phyloP scores from a whole-genome alignment of 192 early-diverging fungal species.

The Coemansia sp. region DNA sequence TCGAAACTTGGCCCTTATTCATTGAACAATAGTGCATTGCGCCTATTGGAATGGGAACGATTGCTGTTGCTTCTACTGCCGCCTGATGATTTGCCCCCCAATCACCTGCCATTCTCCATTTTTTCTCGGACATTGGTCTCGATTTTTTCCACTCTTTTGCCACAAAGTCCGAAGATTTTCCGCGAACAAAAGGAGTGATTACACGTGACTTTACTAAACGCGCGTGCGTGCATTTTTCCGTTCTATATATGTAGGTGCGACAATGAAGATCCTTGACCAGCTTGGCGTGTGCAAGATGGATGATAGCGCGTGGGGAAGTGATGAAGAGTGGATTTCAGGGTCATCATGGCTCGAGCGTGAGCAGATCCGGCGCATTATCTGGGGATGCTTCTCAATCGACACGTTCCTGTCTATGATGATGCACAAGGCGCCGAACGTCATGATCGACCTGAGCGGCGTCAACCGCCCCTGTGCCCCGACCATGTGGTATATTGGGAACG shows the following conservation, averaged over 20 bases:
- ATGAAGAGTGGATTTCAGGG: slow-evolving; percentile 36
- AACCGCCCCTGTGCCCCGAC: slow-evolving; percentile 45
- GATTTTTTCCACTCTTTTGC: neutral
- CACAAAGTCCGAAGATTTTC: neutral
- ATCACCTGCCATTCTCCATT: neutral
- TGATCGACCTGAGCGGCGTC: slow-evolving; percentile 45
- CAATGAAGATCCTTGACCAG: slow-evolving; percentile 40
- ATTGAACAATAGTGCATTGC: neutral
- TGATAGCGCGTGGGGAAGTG: slow-evolving; percentile 30
- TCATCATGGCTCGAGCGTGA: slow-evolving; percentile 49
- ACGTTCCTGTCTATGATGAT: slow-evolving; percentile 45
- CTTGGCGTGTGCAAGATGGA: slow-evolving; percentile 45
- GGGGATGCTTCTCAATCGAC: slow-evolving; percentile 43
- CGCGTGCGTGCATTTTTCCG: neutral
- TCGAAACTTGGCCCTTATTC: neutral
- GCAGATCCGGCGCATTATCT: slow-evolving; percentile 37
- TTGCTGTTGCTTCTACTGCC: no score
- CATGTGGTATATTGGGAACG: slow-evolving; percentile 50
- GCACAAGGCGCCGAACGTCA: slow-evolving; percentile 33
- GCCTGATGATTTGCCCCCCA: neutral
- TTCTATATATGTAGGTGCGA: slow-evolving; percentile 22
- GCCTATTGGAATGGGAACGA: no score
- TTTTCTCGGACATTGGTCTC: neutral
- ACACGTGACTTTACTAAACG: neutral
- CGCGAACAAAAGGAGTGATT: neutral